These are phyloP conservation scores for Corchorus capsularis DNA, from an alignment of 345 rosid genomes.

Conservation along the genomic window DNA sequence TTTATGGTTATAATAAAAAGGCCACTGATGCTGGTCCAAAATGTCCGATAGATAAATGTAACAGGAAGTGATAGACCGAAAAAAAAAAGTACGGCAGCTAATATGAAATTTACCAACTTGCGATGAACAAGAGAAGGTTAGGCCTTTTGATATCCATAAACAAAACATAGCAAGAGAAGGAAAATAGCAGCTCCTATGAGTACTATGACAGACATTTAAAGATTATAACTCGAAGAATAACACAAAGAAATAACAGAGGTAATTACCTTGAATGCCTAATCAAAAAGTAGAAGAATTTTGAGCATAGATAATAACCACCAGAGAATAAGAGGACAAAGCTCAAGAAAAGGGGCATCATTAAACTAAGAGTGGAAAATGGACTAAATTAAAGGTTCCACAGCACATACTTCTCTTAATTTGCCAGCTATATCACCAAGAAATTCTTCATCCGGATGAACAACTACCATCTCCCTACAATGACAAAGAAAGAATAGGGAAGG, in stretches of 20 bases:
- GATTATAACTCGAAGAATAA: not conserved
- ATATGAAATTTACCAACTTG: not conserved
- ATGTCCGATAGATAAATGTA: not conserved
- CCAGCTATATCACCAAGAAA: slow-evolving; percentile 95
- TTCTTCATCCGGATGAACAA: slow-evolving; percentile 87
- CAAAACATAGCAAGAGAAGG: not conserved
- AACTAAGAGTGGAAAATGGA: not conserved
- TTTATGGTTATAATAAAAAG: not conserved
- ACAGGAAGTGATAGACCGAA: not conserved
- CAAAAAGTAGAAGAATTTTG: not conserved
- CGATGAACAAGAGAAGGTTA: slow-evolving; percentile 5
- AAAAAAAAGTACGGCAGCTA: not conserved
- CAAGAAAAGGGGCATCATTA: not conserved
- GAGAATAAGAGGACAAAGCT: not conserved
- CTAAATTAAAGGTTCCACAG: not conserved
- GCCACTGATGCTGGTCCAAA: not conserved
- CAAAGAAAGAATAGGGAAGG: not conserved
- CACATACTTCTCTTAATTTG: slow-evolving; percentile 77
- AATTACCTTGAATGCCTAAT: not conserved
- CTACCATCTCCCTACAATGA: slow-evolving; percentile 76
- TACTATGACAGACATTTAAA: not conserved
- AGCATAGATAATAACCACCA: not conserved
- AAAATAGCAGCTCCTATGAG: not conserved
- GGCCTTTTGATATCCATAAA: not conserved
- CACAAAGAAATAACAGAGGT: not conserved